Conservation (phyloP, 2,329 filamentous ascomycete genomes). For the Apiospora malaysiana region DNA sequence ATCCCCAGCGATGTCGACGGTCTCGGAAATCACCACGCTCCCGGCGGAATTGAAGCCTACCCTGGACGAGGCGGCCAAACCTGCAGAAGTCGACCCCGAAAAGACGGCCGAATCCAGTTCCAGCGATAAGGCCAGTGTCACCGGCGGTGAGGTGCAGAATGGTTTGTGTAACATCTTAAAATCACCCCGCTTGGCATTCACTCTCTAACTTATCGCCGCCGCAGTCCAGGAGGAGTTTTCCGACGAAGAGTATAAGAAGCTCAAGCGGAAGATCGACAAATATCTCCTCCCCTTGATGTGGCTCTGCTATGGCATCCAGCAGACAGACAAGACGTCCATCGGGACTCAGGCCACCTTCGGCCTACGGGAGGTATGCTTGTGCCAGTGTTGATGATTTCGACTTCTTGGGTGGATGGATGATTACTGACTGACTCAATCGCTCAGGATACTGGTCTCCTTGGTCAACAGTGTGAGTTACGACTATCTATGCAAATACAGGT, state of each 20-base stretch:
- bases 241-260: constrained; percentile 44
- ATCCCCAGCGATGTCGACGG: constrained; percentile 21
- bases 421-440: not conserved
- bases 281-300: constrained; percentile 55
- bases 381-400: no score
- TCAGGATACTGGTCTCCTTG: constrained; percentile 39
- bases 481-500: not conserved
- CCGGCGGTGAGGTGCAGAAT: constrained; percentile 30
- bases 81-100: constrained; percentile 29
- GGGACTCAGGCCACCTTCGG: constrained; percentile 47
- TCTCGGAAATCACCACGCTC: constrained; percentile 31
- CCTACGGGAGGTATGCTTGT: constrained; percentile 35
- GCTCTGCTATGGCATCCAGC: constrained; percentile 55
- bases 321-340: constrained; percentile 52
- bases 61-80: constrained; percentile 26
- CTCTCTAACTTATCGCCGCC: not conserved
- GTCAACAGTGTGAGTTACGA: constrained; percentile 34
- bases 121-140: constrained; percentile 34
- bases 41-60: constrained; percentile 29
- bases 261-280: constrained; percentile 50
- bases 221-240: constrained; percentile 36
- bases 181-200: constrained; percentile 9
- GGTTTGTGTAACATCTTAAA: constrained; percentile 25
- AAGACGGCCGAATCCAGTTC: constrained; percentile 26
- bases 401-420: not conserved